A percentile compares a stretch with the other conserved stretches of the same genome.
These are phyloP conservation scores for Calonectria pauciramosa DNA, from an alignment of 2,329 filamentous ascomycete species.

Conservation along the genomic window DNA sequence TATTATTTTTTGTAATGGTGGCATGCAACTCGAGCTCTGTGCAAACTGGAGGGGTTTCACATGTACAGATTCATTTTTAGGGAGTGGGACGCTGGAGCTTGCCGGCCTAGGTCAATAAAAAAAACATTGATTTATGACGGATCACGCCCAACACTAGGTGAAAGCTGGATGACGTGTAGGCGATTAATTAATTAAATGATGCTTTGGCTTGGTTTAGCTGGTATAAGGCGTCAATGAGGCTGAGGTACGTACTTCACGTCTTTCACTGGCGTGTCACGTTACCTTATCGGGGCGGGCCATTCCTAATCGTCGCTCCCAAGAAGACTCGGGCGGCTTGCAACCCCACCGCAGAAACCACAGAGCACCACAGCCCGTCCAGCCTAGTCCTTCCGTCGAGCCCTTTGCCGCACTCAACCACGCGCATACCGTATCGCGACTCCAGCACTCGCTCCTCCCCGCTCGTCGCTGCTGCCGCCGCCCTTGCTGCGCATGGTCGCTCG, in stretches of 20 bases:
- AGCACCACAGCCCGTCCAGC: conserved; percentile 17
- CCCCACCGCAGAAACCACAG: conserved; percentile 27
- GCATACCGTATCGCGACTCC: conserved; percentile 5
- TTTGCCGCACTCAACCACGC: conserved; percentile 2
- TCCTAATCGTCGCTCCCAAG: conserved; percentile 23
- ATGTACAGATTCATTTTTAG: conserved; percentile 10
- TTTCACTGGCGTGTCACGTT: conserved; percentile 40
- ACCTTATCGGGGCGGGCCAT: conserved; percentile 33
- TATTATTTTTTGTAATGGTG: conserved; percentile 2
- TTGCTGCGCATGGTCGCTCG: conserved; percentile 48
- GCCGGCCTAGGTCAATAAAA: not conserved
- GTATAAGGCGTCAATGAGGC: not conserved
- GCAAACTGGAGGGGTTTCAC: conserved; percentile 10
- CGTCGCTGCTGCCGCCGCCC: conserved; percentile 13
- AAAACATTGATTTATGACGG: not conserved
- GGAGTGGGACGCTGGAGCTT: not conserved
- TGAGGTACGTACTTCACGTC: conserved; percentile 24
- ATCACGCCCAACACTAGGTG: conserved; percentile 1
- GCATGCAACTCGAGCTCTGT: not conserved
- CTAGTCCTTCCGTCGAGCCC: conserved; percentile 6
- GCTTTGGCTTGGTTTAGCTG: not conserved
- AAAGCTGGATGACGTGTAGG: conserved; percentile 20
- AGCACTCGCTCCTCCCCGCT: not conserved
- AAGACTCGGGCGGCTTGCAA: conserved; percentile 30
- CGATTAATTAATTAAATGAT: not conserved